phyloP scores from a whole-genome alignment of 768 basidiomycete species.

The Russula compacta region DNA sequence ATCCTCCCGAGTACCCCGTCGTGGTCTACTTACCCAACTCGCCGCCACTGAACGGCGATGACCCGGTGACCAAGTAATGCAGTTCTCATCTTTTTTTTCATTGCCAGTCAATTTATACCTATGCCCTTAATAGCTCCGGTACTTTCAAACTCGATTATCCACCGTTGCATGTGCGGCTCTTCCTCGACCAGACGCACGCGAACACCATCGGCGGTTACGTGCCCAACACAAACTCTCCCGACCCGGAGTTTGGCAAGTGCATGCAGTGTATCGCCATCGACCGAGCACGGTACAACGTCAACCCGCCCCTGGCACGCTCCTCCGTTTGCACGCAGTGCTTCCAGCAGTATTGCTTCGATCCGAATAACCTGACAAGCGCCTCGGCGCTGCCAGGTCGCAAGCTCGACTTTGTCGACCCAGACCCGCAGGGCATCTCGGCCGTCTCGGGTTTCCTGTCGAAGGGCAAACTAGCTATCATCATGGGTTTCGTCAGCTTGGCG shows the following conservation, averaged over 20 bases:
- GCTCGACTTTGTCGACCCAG: slow-evolving; percentile 43
- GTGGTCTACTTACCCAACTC: slow-evolving; percentile 72
- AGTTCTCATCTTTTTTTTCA: neutral
- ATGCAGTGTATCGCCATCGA: slow-evolving; percentile 61
- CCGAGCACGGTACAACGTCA: slow-evolving; percentile 20
- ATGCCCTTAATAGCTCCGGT: slow-evolving; percentile 33
- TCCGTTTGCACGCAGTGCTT: slow-evolving; percentile 24
- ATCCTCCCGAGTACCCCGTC: slow-evolving; percentile 50
- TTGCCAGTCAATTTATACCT: neutral
- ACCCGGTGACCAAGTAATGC: slow-evolving; percentile 55
- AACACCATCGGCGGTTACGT: slow-evolving; percentile 53
- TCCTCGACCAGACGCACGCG: slow-evolving; percentile 51
- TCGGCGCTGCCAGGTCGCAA: slow-evolving; percentile 31
- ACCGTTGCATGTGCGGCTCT: slow-evolving; percentile 40
- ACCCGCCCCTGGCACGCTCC: slow-evolving; percentile 21
- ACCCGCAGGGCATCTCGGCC: slow-evolving; percentile 40
- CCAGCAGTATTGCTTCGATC: slow-evolving; percentile 27
- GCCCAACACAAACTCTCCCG: slow-evolving; percentile 48
- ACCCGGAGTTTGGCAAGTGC: slow-evolving; percentile 50
- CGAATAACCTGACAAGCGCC: slow-evolving; percentile 19
- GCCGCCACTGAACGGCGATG: slow-evolving; percentile 52
- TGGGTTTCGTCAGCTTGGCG: slow-evolving; percentile 36
- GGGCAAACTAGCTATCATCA: slow-evolving; percentile 41
- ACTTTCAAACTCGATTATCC: slow-evolving; percentile 58
- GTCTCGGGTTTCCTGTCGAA: slow-evolving; percentile 35